These are phyloP conservation scores for Vitis rupestris DNA, from an alignment of 164 flowering plant genomes.

Conservation along the genomic window DNA sequence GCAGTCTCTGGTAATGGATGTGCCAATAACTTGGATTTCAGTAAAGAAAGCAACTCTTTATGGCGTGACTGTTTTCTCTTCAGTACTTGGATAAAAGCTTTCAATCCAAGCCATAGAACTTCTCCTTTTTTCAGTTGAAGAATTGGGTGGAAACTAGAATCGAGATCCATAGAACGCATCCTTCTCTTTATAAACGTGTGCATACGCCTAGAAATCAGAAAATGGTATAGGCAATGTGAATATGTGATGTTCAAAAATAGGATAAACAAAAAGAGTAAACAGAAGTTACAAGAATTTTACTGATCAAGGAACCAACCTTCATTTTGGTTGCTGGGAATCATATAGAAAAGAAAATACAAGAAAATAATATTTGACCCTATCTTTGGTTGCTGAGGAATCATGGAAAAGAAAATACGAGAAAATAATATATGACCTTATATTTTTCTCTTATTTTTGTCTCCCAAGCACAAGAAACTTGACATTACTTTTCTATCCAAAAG, in stretches of 20 bases:
- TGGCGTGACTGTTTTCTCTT: slow-evolving; percentile 67
- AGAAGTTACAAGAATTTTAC: too few species aligned
- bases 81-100: slow-evolving; percentile 62
- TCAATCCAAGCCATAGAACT: slow-evolving; percentile 80
- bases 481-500: too few species aligned
- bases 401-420: too few species aligned
- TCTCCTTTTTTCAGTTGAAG: slow-evolving; percentile 49
- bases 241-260: not conserved
- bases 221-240: not conserved
- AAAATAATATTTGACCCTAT: too few species aligned
- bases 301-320: too few species aligned
- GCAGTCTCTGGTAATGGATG: slow-evolving; percentile 12
- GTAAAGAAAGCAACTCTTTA: slow-evolving; percentile 38
- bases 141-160: slow-evolving; percentile 35
- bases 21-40: slow-evolving; percentile 39
- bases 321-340: too few species aligned
- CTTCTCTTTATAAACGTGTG: slow-evolving; percentile 50
- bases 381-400: too few species aligned
- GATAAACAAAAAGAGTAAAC: too few species aligned
- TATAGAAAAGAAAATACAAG: too few species aligned
- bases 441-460: too few species aligned
- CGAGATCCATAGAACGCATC: slow-evolving; percentile 30
- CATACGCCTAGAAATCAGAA: slow-evolving; percentile 50
- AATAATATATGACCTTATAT: too few species aligned
- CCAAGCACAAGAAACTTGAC: too few species aligned